A percentile compares a stretch with the other conserved stretches of the same genome.
phyloP scores from a whole-genome alignment of 2,329 filamentous ascomycete species.

The Huntiella decipiens region DNA sequence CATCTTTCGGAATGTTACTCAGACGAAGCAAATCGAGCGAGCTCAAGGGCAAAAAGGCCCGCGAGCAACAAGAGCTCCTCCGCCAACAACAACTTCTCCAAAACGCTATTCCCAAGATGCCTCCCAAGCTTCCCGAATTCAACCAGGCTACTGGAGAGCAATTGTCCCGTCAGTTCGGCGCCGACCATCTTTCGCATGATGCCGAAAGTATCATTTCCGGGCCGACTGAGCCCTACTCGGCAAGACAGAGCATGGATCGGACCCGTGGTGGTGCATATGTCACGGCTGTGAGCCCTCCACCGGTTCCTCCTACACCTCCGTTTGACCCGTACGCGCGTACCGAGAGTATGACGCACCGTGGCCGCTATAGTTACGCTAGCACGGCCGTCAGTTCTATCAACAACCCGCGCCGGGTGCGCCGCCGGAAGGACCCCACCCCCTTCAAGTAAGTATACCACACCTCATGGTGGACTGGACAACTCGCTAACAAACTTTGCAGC shows the following conservation, averaged over 20 bases:
- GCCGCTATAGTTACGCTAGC: conserved; percentile 90
- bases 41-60: conserved; percentile 41
- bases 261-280: conserved; percentile 19
- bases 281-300: conserved; percentile 22
- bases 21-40: conserved; percentile 51
- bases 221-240: conserved; percentile 20
- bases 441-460: conserved; percentile 72
- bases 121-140: conserved; percentile 34
- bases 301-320: conserved; percentile 31
- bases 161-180: conserved; percentile 26
- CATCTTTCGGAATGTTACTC: conserved; percentile 39
- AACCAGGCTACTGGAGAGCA: conserved; percentile 28
- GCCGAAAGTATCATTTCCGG: conserved; percentile 39
- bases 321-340: conserved; percentile 64
- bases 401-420: conserved; percentile 74
- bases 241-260: conserved; percentile 36
- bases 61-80: conserved; percentile 35
- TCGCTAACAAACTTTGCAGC: conserved; percentile 26
- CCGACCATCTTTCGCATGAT: conserved; percentile 40
- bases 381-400: conserved; percentile 82
- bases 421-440: conserved; percentile 90
- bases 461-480: not conserved
- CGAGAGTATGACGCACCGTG: conserved; percentile 92
- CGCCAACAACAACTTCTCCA: conserved; percentile 27
- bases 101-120: conserved; percentile 25